Conservation (phyloP, 352 stramenopile species). For the Phytophthora cactorum region DNA sequence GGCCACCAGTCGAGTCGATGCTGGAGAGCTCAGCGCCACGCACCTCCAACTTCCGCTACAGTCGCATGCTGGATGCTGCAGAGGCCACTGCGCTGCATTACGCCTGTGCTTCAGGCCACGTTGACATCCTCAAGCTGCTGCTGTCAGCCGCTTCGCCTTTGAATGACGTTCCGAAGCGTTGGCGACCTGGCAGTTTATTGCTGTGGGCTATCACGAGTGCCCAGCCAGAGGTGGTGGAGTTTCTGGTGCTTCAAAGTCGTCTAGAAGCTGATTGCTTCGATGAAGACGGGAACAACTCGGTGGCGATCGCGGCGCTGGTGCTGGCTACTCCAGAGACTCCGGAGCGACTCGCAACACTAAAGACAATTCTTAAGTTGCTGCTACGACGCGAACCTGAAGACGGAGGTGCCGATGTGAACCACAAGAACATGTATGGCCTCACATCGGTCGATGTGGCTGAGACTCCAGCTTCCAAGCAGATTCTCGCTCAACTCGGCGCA, state of each 20-base stretch:
- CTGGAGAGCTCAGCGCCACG: conserved; percentile 58
- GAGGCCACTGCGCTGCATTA: conserved; percentile 78
- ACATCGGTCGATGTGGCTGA: conserved; percentile 65
- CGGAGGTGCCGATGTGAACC: conserved; percentile 58
- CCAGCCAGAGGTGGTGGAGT: conserved; percentile 50
- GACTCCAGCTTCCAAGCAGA: conserved; percentile 43
- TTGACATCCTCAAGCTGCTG: conserved; percentile 73
- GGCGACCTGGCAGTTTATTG: conserved; percentile 55
- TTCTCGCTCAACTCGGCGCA: conserved; percentile 52
- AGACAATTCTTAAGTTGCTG: conserved; percentile 35
- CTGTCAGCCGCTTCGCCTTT: conserved; percentile 21
- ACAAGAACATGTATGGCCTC: conserved; percentile 76
- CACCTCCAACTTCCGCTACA: conserved; percentile 65
- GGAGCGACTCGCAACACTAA: conserved; percentile 22
- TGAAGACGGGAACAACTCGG: conserved; percentile 76
- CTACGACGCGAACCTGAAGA: conserved; percentile 31
- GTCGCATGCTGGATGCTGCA: conserved; percentile 49
- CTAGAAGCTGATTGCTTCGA: conserved; percentile 69
- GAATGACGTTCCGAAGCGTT: conserved; percentile 25
- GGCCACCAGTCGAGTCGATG: conserved; percentile 26
- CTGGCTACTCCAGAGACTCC: conserved; percentile 30
- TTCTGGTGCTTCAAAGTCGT: conserved; percentile 50
- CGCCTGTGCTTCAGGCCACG: conserved; percentile 53
- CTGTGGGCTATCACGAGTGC: conserved; percentile 69
- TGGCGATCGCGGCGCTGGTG: conserved; percentile 56